Evolutionary conservation across 2,329 filamentous ascomycete species (phyloP).

Genomic region (Cladophialophora immunda): DNA sequence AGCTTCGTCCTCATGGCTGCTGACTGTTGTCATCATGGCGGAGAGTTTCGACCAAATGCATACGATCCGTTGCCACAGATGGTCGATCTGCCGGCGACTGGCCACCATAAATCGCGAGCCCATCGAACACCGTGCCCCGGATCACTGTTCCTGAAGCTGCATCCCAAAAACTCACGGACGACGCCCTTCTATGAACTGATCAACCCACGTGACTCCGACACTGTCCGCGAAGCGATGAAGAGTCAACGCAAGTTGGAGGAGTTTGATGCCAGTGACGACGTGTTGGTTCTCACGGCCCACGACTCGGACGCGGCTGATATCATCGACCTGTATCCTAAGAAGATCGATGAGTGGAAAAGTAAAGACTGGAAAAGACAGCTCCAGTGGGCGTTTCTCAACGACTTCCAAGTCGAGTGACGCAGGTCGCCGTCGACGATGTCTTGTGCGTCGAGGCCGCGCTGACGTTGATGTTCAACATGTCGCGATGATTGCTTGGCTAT

Average conservation of each 20-base stretch:
- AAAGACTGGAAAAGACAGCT: conserved; percentile 3
- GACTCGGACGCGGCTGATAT: conserved; percentile 40
- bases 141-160: conserved; percentile 21
- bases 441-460: too few species aligned
- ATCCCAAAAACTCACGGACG: conserved; percentile 12
- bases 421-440: background rate
- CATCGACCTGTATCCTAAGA: conserved; percentile 43
- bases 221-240: conserved; percentile 41
- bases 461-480: too few species aligned
- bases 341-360: conserved; percentile 44
- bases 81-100: conserved; percentile 30
- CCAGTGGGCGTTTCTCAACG: conserved; percentile 18
- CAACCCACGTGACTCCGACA: conserved; percentile 41
- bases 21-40: conserved; percentile 54
- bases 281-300: conserved; percentile 47
- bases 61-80: conserved; percentile 47
- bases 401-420: conserved; percentile 9
- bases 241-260: conserved; percentile 41
- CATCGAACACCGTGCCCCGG: conserved; percentile 18
- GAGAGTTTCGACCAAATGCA: conserved; percentile 49
- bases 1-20: conserved; percentile 57
- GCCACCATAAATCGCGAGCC: background rate
- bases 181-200: conserved; percentile 35
- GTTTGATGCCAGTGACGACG: conserved; percentile 42
- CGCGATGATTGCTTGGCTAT: too few species aligned